A percentile compares a stretch with the other conserved stretches of the same genome.
Evolutionary conservation across 257 asterid species (phyloP).

Genomic region (Rubia yunnanensis): DNA sequence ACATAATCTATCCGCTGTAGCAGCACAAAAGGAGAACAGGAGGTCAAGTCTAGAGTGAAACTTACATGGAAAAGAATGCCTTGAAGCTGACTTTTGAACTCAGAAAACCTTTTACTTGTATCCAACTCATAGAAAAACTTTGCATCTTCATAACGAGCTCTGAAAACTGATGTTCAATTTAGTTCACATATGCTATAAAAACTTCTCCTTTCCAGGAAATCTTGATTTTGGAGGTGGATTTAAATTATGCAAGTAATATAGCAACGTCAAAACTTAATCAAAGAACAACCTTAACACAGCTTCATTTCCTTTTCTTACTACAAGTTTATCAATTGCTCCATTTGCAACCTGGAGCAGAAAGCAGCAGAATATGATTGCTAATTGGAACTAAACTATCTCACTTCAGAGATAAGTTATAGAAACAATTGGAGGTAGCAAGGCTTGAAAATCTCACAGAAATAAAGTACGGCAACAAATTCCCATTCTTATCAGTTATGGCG

Average conservation of each 20-base stretch:
- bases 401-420: neutral
- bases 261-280: neutral
- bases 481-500: constrained; percentile 63
- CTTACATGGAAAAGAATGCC: constrained; percentile 97
- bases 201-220: neutral
- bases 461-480: constrained; percentile 71
- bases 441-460: constrained; percentile 56
- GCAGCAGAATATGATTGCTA: constrained; percentile 11
- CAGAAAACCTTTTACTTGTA: constrained; percentile 75
- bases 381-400: constrained; percentile 2
- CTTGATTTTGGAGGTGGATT: neutral
- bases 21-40: neutral
- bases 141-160: constrained; percentile 99
- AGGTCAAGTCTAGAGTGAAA: constrained; percentile 7
- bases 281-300: constrained; percentile 74
- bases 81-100: constrained; percentile 71
- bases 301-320: constrained; percentile 90
- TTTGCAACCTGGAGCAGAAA: constrained; percentile 71
- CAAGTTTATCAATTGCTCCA: constrained; percentile 75
- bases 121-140: constrained; percentile 93
- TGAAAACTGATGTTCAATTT: constrained; percentile 25
- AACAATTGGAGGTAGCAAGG: constrained; percentile 3
- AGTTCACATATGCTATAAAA: constrained; percentile 1
- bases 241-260: constrained; percentile 2
- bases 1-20: neutral